Evolutionary conservation across 2,329 filamentous ascomycete species (phyloP), one percentile per base, ranked within the genome.

Genomic region (Penicillium sp.): DNA sequence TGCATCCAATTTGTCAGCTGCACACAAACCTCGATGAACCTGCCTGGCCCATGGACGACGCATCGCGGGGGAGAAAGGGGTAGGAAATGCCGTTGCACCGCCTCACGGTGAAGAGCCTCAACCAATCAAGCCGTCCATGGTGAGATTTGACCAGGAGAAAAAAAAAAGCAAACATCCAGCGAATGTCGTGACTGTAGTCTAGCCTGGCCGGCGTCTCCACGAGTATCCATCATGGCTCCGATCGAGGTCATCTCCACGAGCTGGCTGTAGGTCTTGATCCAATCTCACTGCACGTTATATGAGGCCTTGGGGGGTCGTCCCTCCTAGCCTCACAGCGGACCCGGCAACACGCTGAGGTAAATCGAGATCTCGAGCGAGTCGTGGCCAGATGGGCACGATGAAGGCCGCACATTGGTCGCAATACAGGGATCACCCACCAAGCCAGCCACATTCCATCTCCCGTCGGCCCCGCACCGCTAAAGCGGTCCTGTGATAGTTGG

Each of bases 161-260:
- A 28, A 44, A 59, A 57, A 55, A 56, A 54, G 54, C 46, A 56
- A 60, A 57, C 22, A 52, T 50, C 33, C 16, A 31, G 46, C 33
- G 35, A 40, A n/a, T 46, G 33, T 50, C 36, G 36, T 41, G 39
- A 36, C 41, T 30, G 35, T 36, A 16, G 50, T 39, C 40, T 31
- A 31, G n/a, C 25, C 42, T 24, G 20, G 46, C 16, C 36, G 18
- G 20, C 44, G 25, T 38, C 30, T 45, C 44, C 35, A 39, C 24
- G 36, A 5, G 36, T 39, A 36, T 18, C 25, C 27, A 20, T n/a
- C 14, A 33, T 38, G 6, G 14, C 33, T 46, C 30, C 36, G 18
- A 16, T 16, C 33, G 14, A 45, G 39, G 14, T 11, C 35, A 42
- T 43, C 18, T 42, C 35, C 22, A 47, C 39, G 27, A 47, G 43